Conservation (phyloP, 768 basidiomycete species). For the Sutorius australiensis region DNA sequence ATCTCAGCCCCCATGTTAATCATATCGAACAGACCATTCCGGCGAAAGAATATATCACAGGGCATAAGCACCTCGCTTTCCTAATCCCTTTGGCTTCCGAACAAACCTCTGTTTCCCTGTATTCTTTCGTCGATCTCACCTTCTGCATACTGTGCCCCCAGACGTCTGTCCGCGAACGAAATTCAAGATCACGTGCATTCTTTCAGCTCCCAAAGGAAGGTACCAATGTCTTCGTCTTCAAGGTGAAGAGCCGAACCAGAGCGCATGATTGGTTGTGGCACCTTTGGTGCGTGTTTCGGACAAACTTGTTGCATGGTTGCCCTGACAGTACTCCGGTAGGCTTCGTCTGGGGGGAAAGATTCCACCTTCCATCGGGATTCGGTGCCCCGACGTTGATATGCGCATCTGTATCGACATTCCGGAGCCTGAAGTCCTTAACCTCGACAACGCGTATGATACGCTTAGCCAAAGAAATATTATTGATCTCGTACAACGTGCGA, state of each 20-base stretch:
- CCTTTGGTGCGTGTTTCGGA: slow-evolving; percentile 54
- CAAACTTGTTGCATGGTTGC: background rate
- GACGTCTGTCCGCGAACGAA: slow-evolving; percentile 38
- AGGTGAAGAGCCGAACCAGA: slow-evolving; percentile 69
- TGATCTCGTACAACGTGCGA: slow-evolving; percentile 52
- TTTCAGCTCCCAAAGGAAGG: slow-evolving; percentile 56
- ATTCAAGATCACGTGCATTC: slow-evolving; percentile 43
- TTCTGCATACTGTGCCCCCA: slow-evolving; percentile 73
- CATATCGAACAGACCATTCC: slow-evolving; percentile 47
- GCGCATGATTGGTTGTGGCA: slow-evolving; percentile 90
- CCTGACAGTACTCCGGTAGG: slow-evolving; percentile 39
- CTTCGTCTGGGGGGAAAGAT: slow-evolving; percentile 67
- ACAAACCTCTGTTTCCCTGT: slow-evolving; percentile 73
- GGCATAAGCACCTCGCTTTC: slow-evolving; percentile 76
- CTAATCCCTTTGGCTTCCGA: slow-evolving; percentile 65
- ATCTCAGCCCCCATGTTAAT: slow-evolving; percentile 1
- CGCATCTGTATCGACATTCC: slow-evolving; percentile 72
- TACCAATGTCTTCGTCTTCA: slow-evolving; percentile 85
- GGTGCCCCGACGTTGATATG: slow-evolving; percentile 62
- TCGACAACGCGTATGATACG: slow-evolving; percentile 40
- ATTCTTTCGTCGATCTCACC: slow-evolving; percentile 81
- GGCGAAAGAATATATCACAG: slow-evolving; percentile 60
- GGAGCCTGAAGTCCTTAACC: slow-evolving; percentile 35
- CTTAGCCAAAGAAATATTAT: slow-evolving; percentile 64
- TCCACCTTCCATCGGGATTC: slow-evolving; percentile 65